A percentile compares a stretch with the other conserved stretches of the same genome.
phyloP scores from a whole-genome alignment of 345 rosid genomes.

The Garcia nutans region DNA sequence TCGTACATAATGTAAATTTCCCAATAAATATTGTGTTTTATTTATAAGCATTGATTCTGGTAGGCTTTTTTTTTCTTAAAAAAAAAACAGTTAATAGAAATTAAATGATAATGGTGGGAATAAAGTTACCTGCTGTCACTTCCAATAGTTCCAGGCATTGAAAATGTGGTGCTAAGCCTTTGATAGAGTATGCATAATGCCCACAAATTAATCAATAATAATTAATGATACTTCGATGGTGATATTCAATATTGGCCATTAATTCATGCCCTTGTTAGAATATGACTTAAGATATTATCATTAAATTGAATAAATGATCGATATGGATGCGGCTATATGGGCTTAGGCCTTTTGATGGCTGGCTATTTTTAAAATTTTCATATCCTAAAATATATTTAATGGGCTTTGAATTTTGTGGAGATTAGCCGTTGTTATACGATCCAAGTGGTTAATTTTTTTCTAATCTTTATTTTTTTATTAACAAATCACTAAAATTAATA shows the following conservation, averaged over 20 bases:
- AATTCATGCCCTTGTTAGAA: not conserved
- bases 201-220: not conserved
- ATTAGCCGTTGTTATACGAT: no score
- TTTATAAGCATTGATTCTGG: not conserved
- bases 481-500: no score
- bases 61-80: not conserved
- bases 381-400: no score
- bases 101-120: no score
- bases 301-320: not conserved
- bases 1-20: no score
- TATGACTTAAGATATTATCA: not conserved
- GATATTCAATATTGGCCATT: not conserved
- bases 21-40: not conserved
- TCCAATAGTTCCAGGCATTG: not conserved
- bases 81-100: not conserved
- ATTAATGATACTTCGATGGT: not conserved
- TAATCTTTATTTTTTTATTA: no score
- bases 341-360: no score
- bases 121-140: not conserved
- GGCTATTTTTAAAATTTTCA: no score
- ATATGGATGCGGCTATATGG: not conserved
- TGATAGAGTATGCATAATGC: not conserved
- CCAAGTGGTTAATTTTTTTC: no score
- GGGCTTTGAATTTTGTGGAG: no score
- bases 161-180: not conserved